phyloP scores from a whole-genome alignment of 163 green algal species.

The Scenedesmus sp. region DNA sequence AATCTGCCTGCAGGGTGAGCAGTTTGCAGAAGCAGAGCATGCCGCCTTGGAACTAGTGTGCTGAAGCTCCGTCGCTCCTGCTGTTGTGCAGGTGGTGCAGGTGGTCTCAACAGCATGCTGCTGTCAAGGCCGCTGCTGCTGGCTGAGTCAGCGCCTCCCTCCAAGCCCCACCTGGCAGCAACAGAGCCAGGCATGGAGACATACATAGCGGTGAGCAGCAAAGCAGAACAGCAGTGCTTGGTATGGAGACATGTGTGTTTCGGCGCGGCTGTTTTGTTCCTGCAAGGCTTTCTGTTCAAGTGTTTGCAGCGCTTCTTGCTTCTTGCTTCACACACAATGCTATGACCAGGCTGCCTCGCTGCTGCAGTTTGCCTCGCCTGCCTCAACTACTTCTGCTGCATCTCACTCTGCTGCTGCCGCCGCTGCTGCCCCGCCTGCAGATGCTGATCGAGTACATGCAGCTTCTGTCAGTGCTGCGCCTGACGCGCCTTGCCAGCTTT shows the following conservation, averaged over 20 bases:
- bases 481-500: not conserved
- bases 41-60: too few species aligned
- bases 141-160: not conserved
- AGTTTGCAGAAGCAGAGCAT: too few species aligned
- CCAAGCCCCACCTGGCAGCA: not conserved
- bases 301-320: not conserved
- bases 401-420: not conserved
- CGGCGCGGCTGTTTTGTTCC: not conserved
- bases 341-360: not conserved
- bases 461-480: not conserved
- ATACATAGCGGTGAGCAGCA: not conserved
- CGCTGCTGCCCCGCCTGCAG: not conserved
- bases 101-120: not conserved
- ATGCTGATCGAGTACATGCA: not conserved
- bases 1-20: too few species aligned
- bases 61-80: not conserved
- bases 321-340: not conserved
- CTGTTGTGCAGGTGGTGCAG: not conserved
- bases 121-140: not conserved
- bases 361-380: too few species aligned
- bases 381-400: not conserved
- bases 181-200: not conserved
- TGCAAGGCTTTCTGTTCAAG: not conserved
- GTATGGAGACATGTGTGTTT: not conserved
- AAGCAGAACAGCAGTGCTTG: not conserved